These are phyloP conservation scores for Colletotrichum sp. DNA, from an alignment of 2,329 filamentous ascomycete genomes.

Conservation along the genomic window DNA sequence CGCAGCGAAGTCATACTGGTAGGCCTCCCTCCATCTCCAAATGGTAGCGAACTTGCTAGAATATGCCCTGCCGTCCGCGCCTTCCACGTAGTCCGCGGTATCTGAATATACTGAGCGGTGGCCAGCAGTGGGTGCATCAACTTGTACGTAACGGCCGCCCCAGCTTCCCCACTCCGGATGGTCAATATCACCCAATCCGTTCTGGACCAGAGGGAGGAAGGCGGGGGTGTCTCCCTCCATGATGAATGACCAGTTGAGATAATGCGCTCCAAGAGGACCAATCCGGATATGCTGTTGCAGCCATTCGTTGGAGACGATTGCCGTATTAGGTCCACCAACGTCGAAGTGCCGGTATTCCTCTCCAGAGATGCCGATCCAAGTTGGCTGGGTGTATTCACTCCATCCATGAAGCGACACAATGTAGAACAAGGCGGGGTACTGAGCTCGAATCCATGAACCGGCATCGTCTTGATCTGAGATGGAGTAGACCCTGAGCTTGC, in stretches of 20 bases:
- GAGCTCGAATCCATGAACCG: constrained; percentile 57
- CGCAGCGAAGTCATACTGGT: constrained; percentile 45
- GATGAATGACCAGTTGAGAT: constrained; percentile 53
- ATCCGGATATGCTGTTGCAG: constrained; percentile 58
- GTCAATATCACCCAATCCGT: constrained; percentile 49
- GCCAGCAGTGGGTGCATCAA: constrained; percentile 12
- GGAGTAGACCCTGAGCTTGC: constrained; percentile 54
- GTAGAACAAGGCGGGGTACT: constrained; percentile 59
- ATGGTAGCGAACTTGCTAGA: constrained; percentile 37
- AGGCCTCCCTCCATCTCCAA: constrained; percentile 45
- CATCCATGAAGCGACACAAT: constrained; percentile 60
- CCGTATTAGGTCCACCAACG: background rate
- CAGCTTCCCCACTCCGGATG: constrained; percentile 52
- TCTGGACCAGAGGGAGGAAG: constrained; percentile 53
- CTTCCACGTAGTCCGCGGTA: constrained; percentile 29
- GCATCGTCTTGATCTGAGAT: constrained; percentile 66
- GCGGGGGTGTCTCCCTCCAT: constrained; percentile 57
- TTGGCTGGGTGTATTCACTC: constrained; percentile 56
- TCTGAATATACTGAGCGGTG: constrained; percentile 27
- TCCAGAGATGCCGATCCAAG: constrained; percentile 60
- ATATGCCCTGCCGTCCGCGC: constrained; percentile 30
- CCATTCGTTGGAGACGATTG: constrained; percentile 54
- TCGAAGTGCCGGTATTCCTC: background rate
- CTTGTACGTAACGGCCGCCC: constrained; percentile 48
- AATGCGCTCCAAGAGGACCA: constrained; percentile 43